Conservation (phyloP, 176 grass and related monocot genomes). For the Tillandsia leiboldiana region DNA sequence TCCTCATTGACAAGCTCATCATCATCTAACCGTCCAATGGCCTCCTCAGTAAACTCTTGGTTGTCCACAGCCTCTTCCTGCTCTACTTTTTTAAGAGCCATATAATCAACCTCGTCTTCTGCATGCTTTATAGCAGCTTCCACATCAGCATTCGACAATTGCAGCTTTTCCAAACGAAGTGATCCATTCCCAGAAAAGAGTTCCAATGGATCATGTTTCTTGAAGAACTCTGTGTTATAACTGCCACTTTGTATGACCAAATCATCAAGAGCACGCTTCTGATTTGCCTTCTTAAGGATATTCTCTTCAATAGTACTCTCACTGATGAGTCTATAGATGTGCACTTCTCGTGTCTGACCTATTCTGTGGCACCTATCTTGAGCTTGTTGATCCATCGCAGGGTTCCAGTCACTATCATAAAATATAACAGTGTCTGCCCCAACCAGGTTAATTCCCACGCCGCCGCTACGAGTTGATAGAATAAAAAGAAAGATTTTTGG, state of each 20-base stretch:
- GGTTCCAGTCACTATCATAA: slow-evolving; percentile 99
- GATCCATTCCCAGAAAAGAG: slow-evolving; percentile 68
- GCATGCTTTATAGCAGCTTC: slow-evolving; percentile 93
- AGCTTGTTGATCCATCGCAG: slow-evolving; percentile 99
- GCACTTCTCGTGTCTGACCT: slow-evolving; percentile 94
- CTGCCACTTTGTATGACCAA: slow-evolving; percentile 93
- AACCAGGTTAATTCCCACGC: slow-evolving; percentile 94
- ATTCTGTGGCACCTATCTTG: slow-evolving; percentile 99
- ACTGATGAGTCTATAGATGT: slow-evolving; percentile 95
- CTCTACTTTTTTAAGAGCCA: slow-evolving; percentile 95
- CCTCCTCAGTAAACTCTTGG: slow-evolving; percentile 94
- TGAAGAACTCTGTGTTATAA: slow-evolving; percentile 99
- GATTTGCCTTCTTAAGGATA: slow-evolving; percentile 97
- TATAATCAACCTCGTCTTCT: slow-evolving; percentile 99
- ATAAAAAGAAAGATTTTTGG: slow-evolving; percentile 95
- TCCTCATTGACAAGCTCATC: slow-evolving; percentile 87
- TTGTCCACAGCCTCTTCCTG: slow-evolving; percentile 95
- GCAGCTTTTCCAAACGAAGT: slow-evolving; percentile 26
- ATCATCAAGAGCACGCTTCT: slow-evolving; percentile 92
- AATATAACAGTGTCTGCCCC: slow-evolving; percentile 98
- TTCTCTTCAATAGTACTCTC: slow-evolving; percentile 99
- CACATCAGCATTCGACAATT: slow-evolving; percentile 71
- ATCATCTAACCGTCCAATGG: slow-evolving; percentile 54
- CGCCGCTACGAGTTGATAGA: slow-evolving; percentile 94
- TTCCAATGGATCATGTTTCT: slow-evolving; percentile 96